Evolutionary conservation across 257 asterid genomes (phyloP), one percentile per base, ranked within the genome.

Genomic region (Mitragyna speciosa): DNA sequence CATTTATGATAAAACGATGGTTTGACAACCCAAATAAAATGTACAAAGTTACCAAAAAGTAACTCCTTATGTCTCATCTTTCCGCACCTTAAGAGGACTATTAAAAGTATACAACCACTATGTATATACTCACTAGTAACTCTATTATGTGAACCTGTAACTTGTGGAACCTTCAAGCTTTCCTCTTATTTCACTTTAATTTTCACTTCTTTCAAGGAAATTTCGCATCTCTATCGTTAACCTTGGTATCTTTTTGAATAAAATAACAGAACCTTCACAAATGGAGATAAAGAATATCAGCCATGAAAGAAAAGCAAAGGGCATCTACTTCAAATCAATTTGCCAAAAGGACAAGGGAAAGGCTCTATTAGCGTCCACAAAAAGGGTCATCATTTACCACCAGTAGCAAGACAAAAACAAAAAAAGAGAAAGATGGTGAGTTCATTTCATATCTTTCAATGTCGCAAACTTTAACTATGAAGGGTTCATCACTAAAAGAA

Each of bases 321-420:
- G 51, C 77, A 73, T 82, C 83, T 22, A 80, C 45, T 80, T 76
- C 76, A 79, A 79, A 80, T 75, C 80, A 80, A 76, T 82, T 73
- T 72, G 80, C 78, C 82, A 61, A 45, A 64, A 39, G 52, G 70
- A 14, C 58, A 52, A 70, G 68, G 77, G 26, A 43, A 69, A 65
- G 54, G 39, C 79, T 45, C 45, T 39, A 71, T 48, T 63, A 63
- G 65, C 54, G 51, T 78, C 83, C 83, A 65, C 65, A 48, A 39
- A 70, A 61, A 43, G 70, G 54, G 51, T 56, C 64, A 49, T 72
- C 80, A 83, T 83, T 83, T 86, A 79, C 89, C 82, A 72, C 81
- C 89, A 83, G 87, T 56, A 16, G 11, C 36, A 41, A 63, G 31
- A 63, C 58, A 43, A 76, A 39, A 48, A 9, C 71, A 72, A 51